phyloP scores from a whole-genome alignment of 108 stramenopile species.

The Bacterosira constricta region DNA sequence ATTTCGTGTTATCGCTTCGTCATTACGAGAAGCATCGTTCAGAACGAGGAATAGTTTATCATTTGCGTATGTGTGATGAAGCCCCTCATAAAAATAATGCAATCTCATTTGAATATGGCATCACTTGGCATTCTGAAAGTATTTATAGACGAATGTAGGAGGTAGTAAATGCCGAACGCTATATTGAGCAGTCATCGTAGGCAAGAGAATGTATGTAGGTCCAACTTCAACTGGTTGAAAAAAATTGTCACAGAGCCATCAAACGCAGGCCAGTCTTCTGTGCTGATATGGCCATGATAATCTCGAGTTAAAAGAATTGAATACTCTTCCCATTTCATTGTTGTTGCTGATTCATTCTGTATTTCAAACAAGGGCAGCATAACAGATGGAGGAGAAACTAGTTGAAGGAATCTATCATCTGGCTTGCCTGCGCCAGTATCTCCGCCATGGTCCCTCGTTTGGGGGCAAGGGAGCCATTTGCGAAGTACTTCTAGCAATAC shows the following conservation, averaged over 20 bases:
- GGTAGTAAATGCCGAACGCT: too few species aligned
- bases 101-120: too few species aligned
- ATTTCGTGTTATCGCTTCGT: conserved; percentile 9
- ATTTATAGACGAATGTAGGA: too few species aligned
- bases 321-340: conserved; percentile 21
- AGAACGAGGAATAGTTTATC: too few species aligned
- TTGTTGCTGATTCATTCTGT: background rate
- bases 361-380: conserved; percentile 2
- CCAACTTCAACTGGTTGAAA: conserved; percentile 39
- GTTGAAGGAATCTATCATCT: background rate
- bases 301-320: conserved; percentile 19
- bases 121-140: too few species aligned
- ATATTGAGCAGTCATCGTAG: background rate
- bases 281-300: conserved; percentile 55
- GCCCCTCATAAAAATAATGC: too few species aligned
- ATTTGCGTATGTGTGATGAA: too few species aligned
- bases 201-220: conserved; percentile 53
- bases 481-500: conserved; percentile 20
- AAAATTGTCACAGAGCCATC: conserved; percentile 29
- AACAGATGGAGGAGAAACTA: conserved; percentile 27
- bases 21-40: background rate
- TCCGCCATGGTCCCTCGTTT: background rate
- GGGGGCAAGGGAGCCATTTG: conserved; percentile 14
- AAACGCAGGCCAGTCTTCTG: conserved; percentile 70
- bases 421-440: background rate